A percentile compares a stretch with the other conserved stretches of the same genome.
These are phyloP conservation scores for Carex littledalei DNA, from an alignment of 176 grass and related monocot genomes.

Conservation along the genomic window DNA sequence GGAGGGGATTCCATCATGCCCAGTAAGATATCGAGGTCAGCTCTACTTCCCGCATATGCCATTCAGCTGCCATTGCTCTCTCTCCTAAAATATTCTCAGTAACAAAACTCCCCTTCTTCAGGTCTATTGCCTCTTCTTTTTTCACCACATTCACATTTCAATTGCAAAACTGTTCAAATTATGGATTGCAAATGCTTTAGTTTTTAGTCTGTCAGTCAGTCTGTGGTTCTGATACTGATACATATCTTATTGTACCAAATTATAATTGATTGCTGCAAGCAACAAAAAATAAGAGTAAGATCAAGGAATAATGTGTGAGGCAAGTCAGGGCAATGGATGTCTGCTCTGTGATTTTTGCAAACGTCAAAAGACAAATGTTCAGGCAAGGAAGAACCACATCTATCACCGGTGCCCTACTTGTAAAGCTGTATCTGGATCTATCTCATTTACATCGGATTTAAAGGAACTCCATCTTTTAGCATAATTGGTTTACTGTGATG, in stretches of 20 bases:
- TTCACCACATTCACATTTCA: not conserved
- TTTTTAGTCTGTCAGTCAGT: not conserved
- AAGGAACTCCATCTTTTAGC: too few species aligned
- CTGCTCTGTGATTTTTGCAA: slow-evolving; percentile 6
- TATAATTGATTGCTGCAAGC: not conserved
- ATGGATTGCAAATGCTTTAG: not conserved
- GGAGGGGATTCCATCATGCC: too few species aligned
- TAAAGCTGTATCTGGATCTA: not conserved
- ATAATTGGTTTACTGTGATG: too few species aligned
- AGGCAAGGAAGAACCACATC: slow-evolving; percentile 1
- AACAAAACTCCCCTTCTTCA: not conserved
- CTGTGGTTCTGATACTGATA: not conserved
- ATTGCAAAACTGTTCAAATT: not conserved
- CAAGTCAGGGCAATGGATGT: slow-evolving; percentile 4
- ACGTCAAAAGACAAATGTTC: slow-evolving; percentile 10
- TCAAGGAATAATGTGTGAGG: not conserved
- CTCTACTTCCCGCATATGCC: too few species aligned
- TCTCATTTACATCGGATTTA: too few species aligned
- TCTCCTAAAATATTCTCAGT: too few species aligned
- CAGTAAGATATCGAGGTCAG: too few species aligned
- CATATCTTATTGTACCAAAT: not conserved
- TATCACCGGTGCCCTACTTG: slow-evolving; percentile 20
- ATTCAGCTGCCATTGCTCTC: too few species aligned
- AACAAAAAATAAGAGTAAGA: not conserved
- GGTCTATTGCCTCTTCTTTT: not conserved